Evolutionary conservation across 225 moss, liverwort and hornwort genomes (phyloP).

Genomic region (Polytrichum formosum): DNA sequence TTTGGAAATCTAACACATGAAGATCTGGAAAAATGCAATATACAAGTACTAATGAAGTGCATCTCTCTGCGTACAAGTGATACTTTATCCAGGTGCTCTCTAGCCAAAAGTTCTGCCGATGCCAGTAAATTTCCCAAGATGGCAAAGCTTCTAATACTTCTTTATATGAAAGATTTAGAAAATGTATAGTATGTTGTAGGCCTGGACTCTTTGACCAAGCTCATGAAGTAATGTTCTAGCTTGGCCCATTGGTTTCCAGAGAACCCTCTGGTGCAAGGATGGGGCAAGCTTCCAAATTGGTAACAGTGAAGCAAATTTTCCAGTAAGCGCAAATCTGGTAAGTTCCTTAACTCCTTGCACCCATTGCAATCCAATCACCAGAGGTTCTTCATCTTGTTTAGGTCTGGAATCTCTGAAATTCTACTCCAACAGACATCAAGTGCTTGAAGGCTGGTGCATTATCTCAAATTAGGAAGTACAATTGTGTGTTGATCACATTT

Average conservation of each 20-base stretch:
- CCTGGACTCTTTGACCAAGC: neutral
- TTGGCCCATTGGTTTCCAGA: constrained; percentile 1
- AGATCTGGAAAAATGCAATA: too few species aligned
- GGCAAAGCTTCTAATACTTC: neutral
- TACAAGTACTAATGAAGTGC: too few species aligned
- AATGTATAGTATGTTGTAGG: neutral
- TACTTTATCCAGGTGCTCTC: neutral
- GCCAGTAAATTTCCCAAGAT: neutral
- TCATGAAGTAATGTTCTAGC: neutral
- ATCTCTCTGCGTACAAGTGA: neutral
- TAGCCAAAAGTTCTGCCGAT: neutral
- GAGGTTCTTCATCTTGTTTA: neutral
- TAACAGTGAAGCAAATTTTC: neutral
- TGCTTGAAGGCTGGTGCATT: neutral
- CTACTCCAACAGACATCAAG: neutral
- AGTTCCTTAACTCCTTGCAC: neutral
- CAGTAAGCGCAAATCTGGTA: neutral
- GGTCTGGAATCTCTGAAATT: neutral
- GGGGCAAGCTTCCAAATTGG: neutral
- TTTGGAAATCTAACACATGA: too few species aligned
- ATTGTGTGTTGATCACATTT: neutral
- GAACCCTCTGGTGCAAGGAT: neutral
- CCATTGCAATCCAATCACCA: neutral
- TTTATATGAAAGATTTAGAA: neutral
- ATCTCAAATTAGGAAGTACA: neutral